Evolutionary conservation across 2,329 filamentous ascomycete genomes (phyloP), one percentile per base, ranked within the genome.

Genomic region (Penicillium sp.): DNA sequence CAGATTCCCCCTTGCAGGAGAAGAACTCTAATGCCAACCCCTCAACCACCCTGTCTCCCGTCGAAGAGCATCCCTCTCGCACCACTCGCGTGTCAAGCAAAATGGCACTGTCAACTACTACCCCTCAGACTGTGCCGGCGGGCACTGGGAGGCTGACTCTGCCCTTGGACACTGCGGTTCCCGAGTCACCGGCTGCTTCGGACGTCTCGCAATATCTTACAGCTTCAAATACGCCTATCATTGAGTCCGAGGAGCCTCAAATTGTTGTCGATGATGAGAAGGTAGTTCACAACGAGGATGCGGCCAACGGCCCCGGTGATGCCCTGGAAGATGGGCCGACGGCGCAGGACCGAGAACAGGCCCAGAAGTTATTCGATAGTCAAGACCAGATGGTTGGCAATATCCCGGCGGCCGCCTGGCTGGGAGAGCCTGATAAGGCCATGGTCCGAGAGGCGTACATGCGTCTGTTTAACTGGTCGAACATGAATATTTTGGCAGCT

Each of bases 391-490:
- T 90, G 50, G 83, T 93, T 24, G 78, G 79, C 36, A 90, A 88
- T 62, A 82, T 85, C 29, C 85, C 86, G 64, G 89, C 90, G 12
- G 90, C 90, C 26, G 80, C 89, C 27, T 94, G 89, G 84, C 84
- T 96, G 70, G 93, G 93, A 58, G 78, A 76, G 11, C 66, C 74
- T 6, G 72, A 77, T 38, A 79, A 79, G 58, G 71, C 71, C 37
- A 71, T 72, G 47, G 73, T 79, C n/a, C 71, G 83, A 42, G 76
- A 76, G 55, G 91, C 91, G 0, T 98, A 95, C 68, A 95, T 98
- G 86, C 84, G 89, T 51, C 74, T 96, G 9, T 96, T 91, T 65
- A 85, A 96, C 64, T 97, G 93, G 73, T 75, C 80, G 6, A 85
- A 85, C 58, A 77, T 86, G 61, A 95, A 88, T 66, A 85, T 97